These are phyloP conservation scores for Podospora australis DNA, from an alignment of 495 filamentous ascomycete genomes.

Conservation along the genomic window DNA sequence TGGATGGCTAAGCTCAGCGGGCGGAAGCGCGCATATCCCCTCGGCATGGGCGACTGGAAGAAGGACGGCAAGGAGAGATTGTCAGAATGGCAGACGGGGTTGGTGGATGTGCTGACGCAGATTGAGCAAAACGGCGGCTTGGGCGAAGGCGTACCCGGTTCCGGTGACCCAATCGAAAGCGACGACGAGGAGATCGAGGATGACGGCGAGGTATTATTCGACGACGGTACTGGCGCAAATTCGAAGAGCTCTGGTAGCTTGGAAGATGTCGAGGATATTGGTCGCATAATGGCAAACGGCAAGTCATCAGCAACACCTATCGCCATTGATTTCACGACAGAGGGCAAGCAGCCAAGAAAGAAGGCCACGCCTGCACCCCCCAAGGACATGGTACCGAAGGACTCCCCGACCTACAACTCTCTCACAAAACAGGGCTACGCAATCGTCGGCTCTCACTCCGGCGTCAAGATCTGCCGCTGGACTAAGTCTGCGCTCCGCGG, in stretches of 20 bases:
- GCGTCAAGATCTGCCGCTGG: slow-evolving; percentile 97
- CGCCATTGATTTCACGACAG: slow-evolving; percentile 82
- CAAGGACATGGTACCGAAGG: slow-evolving; percentile 91
- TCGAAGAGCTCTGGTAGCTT: slow-evolving; percentile 40
- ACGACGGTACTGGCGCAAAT: slow-evolving; percentile 30
- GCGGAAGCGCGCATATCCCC: slow-evolving; percentile 68
- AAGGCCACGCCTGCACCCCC: slow-evolving; percentile 36
- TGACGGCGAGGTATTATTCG: slow-evolving; percentile 50
- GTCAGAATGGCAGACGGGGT: slow-evolving; percentile 67
- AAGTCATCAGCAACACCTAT: slow-evolving; percentile 41
- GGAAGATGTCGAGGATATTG: slow-evolving; percentile 84
- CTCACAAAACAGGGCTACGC: slow-evolving; percentile 95
- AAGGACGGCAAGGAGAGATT: slow-evolving; percentile 57
- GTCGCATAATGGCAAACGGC: slow-evolving; percentile 46
- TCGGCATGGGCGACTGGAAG: slow-evolving; percentile 84
- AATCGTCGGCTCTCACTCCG: slow-evolving; percentile 90
- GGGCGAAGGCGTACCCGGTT: slow-evolving; percentile 74
- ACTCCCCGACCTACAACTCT: slow-evolving; percentile 77
- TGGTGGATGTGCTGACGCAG: slow-evolving; percentile 65
- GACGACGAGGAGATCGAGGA: slow-evolving; percentile 61
- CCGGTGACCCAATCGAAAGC: slow-evolving; percentile 76
- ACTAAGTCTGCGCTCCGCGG: slow-evolving; percentile 96
- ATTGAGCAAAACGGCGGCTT: slow-evolving; percentile 53
- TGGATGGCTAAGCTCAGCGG: slow-evolving; percentile 93
- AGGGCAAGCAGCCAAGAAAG: slow-evolving; percentile 42